These are phyloP conservation scores for Gliomastix tumulicola DNA, from an alignment of 2,329 filamentous ascomycete genomes.

Conservation along the genomic window DNA sequence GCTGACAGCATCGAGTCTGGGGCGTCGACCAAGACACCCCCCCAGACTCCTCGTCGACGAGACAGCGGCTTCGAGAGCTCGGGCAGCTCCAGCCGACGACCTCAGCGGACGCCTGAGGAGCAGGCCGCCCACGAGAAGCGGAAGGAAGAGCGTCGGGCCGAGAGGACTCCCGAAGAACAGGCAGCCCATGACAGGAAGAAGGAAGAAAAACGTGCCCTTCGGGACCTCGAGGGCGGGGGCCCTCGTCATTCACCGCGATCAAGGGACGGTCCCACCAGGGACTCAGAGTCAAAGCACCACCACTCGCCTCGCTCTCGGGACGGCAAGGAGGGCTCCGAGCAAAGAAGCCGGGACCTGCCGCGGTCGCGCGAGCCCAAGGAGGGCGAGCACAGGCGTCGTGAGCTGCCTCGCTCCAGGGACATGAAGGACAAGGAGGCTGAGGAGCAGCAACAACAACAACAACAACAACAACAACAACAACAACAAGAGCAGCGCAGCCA, in stretches of 20 bases:
- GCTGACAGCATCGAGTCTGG: conserved; percentile 27
- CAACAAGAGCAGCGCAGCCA: too few species aligned
- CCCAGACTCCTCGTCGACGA: conserved; percentile 32
- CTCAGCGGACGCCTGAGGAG: conserved; percentile 40
- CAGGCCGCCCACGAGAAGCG: conserved; percentile 41
- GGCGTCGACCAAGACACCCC: conserved; percentile 22
- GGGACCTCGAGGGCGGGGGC: conserved; percentile 8
- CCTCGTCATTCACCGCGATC: conserved; percentile 9
- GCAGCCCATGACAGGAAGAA: conserved; percentile 42
- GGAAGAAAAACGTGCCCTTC: conserved; percentile 29
- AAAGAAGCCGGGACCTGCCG: conserved; percentile 1
- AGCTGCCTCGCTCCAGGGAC: conserved; percentile 7
- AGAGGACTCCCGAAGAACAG: conserved; percentile 40
- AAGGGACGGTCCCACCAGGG: neutral
- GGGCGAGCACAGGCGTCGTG: conserved; percentile 14
- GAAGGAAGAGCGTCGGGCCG: conserved; percentile 37
- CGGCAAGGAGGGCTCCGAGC: conserved; percentile 3
- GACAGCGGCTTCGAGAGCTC: conserved; percentile 39
- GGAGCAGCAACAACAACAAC: too few species aligned
- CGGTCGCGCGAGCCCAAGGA: conserved; percentile 4
- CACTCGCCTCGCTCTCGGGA: conserved; percentile 1
- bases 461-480: too few species aligned
- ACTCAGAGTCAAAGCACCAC: conserved; percentile 5
- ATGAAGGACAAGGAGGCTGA: conserved; percentile 25
- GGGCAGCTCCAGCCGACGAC: conserved; percentile 19